Evolutionary conservation across 345 rosid species (phyloP).

Genomic region (Moricandia arvensis): DNA sequence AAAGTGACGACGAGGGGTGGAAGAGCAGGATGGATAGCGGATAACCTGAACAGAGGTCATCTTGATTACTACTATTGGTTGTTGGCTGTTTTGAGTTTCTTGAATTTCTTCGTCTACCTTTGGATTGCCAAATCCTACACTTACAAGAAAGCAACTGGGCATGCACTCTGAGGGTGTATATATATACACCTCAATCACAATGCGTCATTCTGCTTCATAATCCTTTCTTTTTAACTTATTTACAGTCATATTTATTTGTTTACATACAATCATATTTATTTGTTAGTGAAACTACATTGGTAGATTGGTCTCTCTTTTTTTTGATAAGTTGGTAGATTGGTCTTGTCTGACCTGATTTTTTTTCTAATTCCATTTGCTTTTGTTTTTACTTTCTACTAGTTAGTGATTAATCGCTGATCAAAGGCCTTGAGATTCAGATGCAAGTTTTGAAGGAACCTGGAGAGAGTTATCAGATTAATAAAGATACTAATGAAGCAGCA

Average conservation of each 20-base stretch:
- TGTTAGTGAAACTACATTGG: neutral
- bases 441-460: no score
- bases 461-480: no score
- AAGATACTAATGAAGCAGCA: no score
- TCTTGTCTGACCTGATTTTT: neutral
- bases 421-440: no score
- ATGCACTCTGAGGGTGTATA: neutral
- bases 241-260: neutral
- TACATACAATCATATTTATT: neutral
- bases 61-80: conserved; percentile 93
- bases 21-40: conserved; percentile 82
- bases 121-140: conserved; percentile 70
- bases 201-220: neutral
- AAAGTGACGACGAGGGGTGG: conserved; percentile 54
- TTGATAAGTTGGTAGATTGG: neutral
- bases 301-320: neutral
- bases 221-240: neutral
- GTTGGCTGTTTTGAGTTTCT: conserved; percentile 57
- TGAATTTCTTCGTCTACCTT: conserved; percentile 70
- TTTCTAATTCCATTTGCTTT: neutral
- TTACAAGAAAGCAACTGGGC: conserved; percentile 66
- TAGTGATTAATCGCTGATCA: neutral
- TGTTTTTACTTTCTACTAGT: neutral
- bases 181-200: no score
- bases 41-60: conserved; percentile 78